Conservation (phyloP, 2,329 filamentous ascomycete species). For the Verticillium nonalfalfae region DNA sequence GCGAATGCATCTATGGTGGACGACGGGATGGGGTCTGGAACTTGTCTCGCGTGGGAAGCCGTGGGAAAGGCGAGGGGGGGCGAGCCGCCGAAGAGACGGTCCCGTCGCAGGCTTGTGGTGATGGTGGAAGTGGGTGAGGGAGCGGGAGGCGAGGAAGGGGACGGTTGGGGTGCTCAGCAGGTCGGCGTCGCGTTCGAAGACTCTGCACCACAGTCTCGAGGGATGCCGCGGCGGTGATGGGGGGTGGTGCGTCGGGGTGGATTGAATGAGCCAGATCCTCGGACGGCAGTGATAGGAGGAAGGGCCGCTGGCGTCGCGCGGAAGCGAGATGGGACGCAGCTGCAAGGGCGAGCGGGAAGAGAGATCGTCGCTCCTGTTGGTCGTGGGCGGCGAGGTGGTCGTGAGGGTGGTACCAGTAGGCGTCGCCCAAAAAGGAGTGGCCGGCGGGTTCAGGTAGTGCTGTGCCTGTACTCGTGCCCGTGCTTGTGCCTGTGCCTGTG, state of each 20-base stretch:
- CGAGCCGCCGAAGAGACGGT: slow-evolving; percentile 38
- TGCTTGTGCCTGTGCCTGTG: slow-evolving; percentile 2
- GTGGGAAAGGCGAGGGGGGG: slow-evolving; percentile 35
- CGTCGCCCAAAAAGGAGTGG: background rate
- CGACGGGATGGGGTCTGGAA: slow-evolving; percentile 12
- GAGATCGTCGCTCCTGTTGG: background rate
- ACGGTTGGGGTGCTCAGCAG: background rate
- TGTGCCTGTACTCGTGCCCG: background rate
- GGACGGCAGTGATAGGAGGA: background rate
- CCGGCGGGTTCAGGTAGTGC: background rate
- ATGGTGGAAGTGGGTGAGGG: background rate
- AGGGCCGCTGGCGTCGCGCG: background rate
- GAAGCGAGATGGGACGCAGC: background rate
- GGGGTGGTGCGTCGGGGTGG: background rate
- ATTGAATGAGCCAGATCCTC: background rate
- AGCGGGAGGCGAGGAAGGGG: background rate
- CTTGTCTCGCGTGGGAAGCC: slow-evolving; percentile 34
- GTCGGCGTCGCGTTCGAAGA: background rate
- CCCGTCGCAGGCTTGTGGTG: slow-evolving; percentile 19
- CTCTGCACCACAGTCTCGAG: background rate
- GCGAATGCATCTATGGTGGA: slow-evolving; percentile 22
- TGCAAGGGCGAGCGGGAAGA: background rate
- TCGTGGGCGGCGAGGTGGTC: background rate
- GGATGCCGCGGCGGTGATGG: background rate
- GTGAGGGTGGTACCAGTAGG: background rate